Conservation (phyloP, 2,329 filamentous ascomycete genomes). For the Atkinsonella hypoxylon region DNA sequence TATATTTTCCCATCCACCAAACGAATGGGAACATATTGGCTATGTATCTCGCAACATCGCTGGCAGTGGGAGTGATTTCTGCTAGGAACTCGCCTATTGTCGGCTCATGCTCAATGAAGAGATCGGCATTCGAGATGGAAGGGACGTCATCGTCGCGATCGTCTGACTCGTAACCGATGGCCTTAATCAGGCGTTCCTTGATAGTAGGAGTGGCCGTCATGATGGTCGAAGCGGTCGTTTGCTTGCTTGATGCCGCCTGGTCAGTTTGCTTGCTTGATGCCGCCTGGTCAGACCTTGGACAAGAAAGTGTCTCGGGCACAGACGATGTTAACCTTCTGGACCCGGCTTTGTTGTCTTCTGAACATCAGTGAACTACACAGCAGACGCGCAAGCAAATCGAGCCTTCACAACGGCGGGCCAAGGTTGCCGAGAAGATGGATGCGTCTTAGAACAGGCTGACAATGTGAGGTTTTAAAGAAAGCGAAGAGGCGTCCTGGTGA, state of each 20-base stretch:
- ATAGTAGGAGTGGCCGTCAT: slow-evolving; percentile 5
- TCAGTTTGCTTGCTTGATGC: neutral
- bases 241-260: neutral
- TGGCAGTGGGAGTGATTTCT: slow-evolving; percentile 23
- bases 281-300: neutral
- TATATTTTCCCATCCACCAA: slow-evolving; percentile 39
- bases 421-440: neutral
- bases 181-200: slow-evolving; percentile 18
- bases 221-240: neutral
- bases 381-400: neutral
- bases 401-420: neutral
- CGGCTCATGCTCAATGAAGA: slow-evolving; percentile 28
- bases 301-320: neutral
- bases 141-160: slow-evolving; percentile 21
- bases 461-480: neutral
- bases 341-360: neutral
- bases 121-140: slow-evolving; percentile 24
- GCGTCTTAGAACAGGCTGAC: neutral
- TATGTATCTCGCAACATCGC: slow-evolving; percentile 22
- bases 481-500: neutral
- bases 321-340: neutral
- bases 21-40: slow-evolving; percentile 35
- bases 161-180: slow-evolving; percentile 21
- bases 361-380: neutral
- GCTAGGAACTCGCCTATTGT: slow-evolving; percentile 29